Percentiles rank a stretch among this genome's conserved stretches.
Conservation (phyloP, 768 basidiomycete genomes). For the Lentinula aciculospora region DNA sequence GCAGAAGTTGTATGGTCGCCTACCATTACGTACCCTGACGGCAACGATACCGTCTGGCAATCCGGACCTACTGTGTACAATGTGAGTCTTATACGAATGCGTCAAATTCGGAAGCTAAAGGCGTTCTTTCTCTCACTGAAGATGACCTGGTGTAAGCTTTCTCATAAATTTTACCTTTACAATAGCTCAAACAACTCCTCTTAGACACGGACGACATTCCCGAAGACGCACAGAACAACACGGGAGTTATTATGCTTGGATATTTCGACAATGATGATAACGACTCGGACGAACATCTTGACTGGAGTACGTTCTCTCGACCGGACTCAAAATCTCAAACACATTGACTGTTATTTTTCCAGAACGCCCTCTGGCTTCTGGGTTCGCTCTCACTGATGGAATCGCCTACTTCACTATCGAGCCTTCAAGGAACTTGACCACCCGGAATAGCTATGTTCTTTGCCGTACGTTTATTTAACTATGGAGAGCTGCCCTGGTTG, state of each 20-base stretch:
- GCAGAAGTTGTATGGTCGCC: not conserved
- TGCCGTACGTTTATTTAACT: conserved; percentile 28
- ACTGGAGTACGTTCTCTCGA: conserved; percentile 32
- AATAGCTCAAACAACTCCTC: too few species aligned
- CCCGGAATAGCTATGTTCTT: conserved; percentile 37
- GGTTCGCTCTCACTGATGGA: conserved; percentile 34
- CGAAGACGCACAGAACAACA: conserved; percentile 22
- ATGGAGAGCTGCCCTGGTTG: not conserved
- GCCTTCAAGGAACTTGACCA: conserved; percentile 13
- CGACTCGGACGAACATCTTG: conserved; percentile 40
- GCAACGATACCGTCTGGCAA: not conserved
- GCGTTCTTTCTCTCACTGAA: conserved; percentile 24
- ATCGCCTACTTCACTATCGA: conserved; percentile 29
- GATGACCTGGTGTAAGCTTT: conserved; percentile 35
- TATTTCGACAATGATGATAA: conserved; percentile 12
- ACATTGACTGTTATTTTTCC: not conserved
- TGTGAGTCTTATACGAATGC: conserved; percentile 9
- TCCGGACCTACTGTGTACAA: not conserved
- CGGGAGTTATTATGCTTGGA: conserved; percentile 43
- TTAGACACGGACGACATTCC: conserved; percentile 34
- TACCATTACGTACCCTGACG: not conserved
- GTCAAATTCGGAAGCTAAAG: conserved; percentile 32
- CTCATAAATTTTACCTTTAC: too few species aligned
- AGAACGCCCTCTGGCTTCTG: conserved; percentile 39
- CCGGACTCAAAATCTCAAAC: not conserved